Evolutionary conservation across 2,329 filamentous ascomycete genomes (phyloP), one percentile per base, ranked within the genome.

Genomic region (Fusarium kyushuense): DNA sequence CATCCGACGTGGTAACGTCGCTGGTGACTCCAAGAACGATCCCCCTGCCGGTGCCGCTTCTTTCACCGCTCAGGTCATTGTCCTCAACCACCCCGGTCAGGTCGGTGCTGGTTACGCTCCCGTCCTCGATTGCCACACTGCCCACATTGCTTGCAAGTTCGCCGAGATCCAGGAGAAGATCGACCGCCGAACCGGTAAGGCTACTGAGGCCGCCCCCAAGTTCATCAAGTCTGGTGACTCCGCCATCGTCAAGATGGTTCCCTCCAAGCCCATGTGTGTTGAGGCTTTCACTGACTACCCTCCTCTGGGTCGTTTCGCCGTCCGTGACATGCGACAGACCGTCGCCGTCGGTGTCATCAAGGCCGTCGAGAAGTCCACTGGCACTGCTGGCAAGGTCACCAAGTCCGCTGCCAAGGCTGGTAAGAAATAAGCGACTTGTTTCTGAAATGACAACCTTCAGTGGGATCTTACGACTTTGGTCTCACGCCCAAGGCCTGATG

Each of bases 91-190:
- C 93, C 96, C 96, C 80, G 96, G 96, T 84, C 96, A 99, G 90
- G 92, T 99, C 82, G 94, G 95, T 89, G 94, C 94, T 83, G 96
- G 96, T 84, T 99, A 99, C 89, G 95, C 96, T 76, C 96, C 96
- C 83, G 96, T 99, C 79, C 91, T 99, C 73, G 96, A 99, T 84
- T 99, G 96, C 93, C 96, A 99, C 92, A 99, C 96, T 81, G 96
- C 96, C 86, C 96, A 99, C 92, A 99, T 99, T 90, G 96, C 96
- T 80, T 99, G 96, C 96, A 98, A 98, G 93, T 99, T 99, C 90
- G 84, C 93, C 79, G 96, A 98, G 92, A 91, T 99, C 80, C 88
- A 95, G 76, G 93, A 98, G 93, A 99, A 99, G 95, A 99, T 99
- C 80, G 96, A 99, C 84, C 94, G 96, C 86, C 96, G 96, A 93